Percentiles rank a stretch among this genome's conserved stretches.
Conservation (phyloP, 441 rosid genomes). For the Manihot esculenta region DNA sequence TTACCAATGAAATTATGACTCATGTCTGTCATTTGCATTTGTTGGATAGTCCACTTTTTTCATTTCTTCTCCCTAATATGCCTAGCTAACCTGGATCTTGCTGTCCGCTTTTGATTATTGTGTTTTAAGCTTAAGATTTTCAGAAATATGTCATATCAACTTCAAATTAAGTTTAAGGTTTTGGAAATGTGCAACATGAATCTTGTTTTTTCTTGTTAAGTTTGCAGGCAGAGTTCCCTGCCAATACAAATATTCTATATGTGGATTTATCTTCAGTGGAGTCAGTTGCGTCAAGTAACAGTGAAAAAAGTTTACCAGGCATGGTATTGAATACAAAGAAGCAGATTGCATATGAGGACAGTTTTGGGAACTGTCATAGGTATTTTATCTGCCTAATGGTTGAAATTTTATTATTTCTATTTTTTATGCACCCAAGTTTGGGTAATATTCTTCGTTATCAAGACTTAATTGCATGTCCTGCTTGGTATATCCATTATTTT, state of each 20-base stretch:
- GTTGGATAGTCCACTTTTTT: not conserved
- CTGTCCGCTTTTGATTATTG: not conserved
- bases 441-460: slow-evolving; percentile 15
- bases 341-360: slow-evolving; percentile 57
- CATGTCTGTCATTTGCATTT: not conserved
- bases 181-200: slow-evolving; percentile 14
- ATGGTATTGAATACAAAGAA: slow-evolving; percentile 81
- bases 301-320: slow-evolving; percentile 72
- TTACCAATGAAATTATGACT: not conserved
- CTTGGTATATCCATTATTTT: not conserved
- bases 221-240: slow-evolving; percentile 77
- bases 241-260: slow-evolving; percentile 89
- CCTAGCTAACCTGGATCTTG: not conserved
- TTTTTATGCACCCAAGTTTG: slow-evolving; percentile 6
- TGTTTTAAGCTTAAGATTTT: slow-evolving; percentile 1
- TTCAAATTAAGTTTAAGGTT: not conserved
- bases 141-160: no score
- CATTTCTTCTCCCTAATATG: not conserved
- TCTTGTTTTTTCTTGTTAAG: slow-evolving; percentile 42
- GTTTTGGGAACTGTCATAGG: slow-evolving; percentile 75
- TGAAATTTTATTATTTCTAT: slow-evolving; percentile 2
- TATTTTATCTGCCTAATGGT: slow-evolving; percentile 28
- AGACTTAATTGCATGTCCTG: not conserved
- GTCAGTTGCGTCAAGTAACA: slow-evolving; percentile 59
- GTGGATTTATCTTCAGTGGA: slow-evolving; percentile 75